phyloP scores from a whole-genome alignment of 169 alveolate species.

The Plasmodium cynomolgi region DNA sequence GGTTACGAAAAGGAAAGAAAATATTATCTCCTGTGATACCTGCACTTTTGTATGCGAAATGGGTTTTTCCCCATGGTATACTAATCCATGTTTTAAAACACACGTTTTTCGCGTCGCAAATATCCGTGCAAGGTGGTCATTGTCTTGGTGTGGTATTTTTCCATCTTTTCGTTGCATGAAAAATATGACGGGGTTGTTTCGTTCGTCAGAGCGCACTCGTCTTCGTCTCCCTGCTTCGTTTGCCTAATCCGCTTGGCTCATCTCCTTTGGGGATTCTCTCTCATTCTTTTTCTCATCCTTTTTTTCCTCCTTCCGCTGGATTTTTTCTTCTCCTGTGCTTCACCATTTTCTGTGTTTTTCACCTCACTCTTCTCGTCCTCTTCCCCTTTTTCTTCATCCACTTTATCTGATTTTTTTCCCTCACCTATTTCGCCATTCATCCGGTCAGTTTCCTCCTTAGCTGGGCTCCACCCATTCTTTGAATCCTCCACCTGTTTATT shows the following conservation, averaged over 20 bases:
- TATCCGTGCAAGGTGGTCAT: neutral
- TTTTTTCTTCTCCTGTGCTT: neutral
- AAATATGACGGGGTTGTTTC: neutral
- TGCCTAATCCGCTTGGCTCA: neutral
- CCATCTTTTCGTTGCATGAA: neutral
- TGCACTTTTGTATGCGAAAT: neutral
- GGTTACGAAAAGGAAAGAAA: neutral
- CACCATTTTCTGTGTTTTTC: neutral
- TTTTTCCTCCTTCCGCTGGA: neutral
- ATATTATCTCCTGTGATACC: neutral
- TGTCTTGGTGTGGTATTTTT: neutral
- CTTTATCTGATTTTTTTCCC: neutral
- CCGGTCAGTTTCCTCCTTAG: neutral
- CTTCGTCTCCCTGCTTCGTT: neutral
- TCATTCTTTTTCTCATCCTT: neutral
- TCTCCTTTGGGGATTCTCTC: neutral
- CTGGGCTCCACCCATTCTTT: neutral
- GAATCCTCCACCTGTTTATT: neutral
- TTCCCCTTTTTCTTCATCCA: neutral
- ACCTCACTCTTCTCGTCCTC: neutral
- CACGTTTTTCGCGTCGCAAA: neutral
- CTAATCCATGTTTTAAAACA: neutral
- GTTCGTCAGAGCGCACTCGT: neutral
- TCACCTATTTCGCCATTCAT: neutral
- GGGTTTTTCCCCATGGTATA: neutral